phyloP scores from a whole-genome alignment of 305 asterid genomes.

The Fraxinus nigra region DNA sequence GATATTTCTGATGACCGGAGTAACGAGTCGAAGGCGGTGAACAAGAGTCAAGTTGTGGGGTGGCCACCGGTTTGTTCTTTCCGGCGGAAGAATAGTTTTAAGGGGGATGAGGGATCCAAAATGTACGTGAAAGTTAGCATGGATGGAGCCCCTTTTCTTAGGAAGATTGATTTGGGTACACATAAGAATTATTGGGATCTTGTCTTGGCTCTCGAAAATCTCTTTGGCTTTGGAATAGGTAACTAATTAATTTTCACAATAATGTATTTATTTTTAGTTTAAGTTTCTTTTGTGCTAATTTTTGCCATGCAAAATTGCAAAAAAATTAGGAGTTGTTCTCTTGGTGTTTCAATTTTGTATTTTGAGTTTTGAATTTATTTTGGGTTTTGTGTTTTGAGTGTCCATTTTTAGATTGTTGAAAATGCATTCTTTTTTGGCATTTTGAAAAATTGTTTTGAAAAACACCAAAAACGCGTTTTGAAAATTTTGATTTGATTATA shows the following conservation, averaged over 20 bases:
- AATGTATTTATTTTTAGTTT: not conserved
- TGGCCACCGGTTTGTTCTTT: constrained; percentile 87
- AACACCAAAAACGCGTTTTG: too few species aligned
- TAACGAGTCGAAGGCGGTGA: constrained; percentile 1
- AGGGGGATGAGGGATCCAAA: constrained; percentile 22
- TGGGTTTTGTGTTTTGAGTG: too few species aligned
- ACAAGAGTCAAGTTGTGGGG: constrained; percentile 56
- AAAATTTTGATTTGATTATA: too few species aligned
- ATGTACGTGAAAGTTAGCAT: constrained; percentile 79
- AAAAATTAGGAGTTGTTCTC: too few species aligned
- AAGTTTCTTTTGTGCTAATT: not conserved
- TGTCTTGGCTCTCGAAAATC: constrained; percentile 48
- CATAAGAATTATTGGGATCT: constrained; percentile 52
- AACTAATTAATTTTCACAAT: not conserved
- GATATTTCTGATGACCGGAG: constrained; percentile 34
- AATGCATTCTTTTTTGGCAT: too few species aligned
- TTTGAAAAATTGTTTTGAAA: too few species aligned
- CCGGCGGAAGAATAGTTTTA: constrained; percentile 45
- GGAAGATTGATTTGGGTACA: constrained; percentile 62
- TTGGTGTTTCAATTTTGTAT: too few species aligned
- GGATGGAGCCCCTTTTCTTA: constrained; percentile 87
- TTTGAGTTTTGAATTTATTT: too few species aligned
- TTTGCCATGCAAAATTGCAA: constrained; percentile 1
- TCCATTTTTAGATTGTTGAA: too few species aligned
- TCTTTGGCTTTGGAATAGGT: constrained; percentile 66